Base-by-base conservation (phyloP, 108 stramenopile genomes). In the Nitzschia palea region DNA sequence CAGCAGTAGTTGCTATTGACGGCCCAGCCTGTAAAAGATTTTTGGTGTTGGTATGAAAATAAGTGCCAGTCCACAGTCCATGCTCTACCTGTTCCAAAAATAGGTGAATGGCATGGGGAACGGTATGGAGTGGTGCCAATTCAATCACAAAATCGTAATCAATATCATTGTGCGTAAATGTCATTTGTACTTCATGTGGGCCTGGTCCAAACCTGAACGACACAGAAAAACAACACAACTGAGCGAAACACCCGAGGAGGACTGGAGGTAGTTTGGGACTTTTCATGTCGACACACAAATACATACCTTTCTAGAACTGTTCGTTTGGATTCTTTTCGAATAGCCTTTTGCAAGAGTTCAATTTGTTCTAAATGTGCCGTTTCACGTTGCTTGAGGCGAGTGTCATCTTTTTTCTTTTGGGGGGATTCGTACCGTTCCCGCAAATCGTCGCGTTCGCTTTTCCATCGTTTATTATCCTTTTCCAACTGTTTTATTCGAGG, bases 11-110 rank as follows among this genome's bases (percentile, higher is more conserved):
- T 45, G 2, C 54, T 26, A 22, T 44, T 57, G 25, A 47, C 67
- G 83, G 90, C 36, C 86, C 86, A n/a, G 85, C 85, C 34, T 94
- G 92, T 20, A 96, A 55, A 14, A 96, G 84, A 59, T 96, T 92
- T 3, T 74, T 79, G 22, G 87, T 85, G 65, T 86, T 91, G 15
- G 88, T 54, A 54, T 87, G 80, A 62, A 96, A 81, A 35, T 83
- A 77, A 8, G 74, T 71, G 0, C 76, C 82, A 23, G 85, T 70
- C 93, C 91, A 93, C 4, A 96, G 68, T 69, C 73, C 71, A 22
- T 84, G 86, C 23, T 81, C 85, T 35, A 96, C 90, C 62, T 93
- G 90, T 34, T 86, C 71, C 48, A 96, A 64, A 74, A 96, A 96
- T 15, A 92, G 63, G 57, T 90, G 85, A 17, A 93, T 74, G 1